Percentiles rank a stretch among this genome's conserved stretches.
These are phyloP conservation scores for Kodamaea sp. DNA, from an alignment of 1,139 yeast genomes.

Conservation along the genomic window DNA sequence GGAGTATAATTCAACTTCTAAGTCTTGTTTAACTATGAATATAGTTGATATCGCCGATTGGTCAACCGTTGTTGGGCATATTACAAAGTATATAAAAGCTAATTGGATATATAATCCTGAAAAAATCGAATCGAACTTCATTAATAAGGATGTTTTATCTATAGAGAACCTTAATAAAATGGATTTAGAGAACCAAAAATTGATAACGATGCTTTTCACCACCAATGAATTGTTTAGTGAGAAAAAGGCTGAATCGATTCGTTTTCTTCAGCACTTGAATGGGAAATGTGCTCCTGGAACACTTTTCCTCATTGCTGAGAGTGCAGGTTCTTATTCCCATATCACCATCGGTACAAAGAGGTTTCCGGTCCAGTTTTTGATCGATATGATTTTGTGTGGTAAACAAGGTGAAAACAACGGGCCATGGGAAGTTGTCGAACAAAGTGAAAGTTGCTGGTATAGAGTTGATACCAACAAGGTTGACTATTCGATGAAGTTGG, in stretches of 20 bases:
- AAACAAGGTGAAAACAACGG: slow-evolving; percentile 47
- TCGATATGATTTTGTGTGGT: slow-evolving; percentile 69
- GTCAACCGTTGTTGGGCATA: slow-evolving; percentile 47
- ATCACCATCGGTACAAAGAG: slow-evolving; percentile 69
- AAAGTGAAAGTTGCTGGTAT: slow-evolving; percentile 81
- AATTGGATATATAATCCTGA: slow-evolving; percentile 50
- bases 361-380: slow-evolving; percentile 78
- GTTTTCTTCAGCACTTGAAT: slow-evolving; percentile 52
- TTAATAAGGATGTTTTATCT: slow-evolving; percentile 46
- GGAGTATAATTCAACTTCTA: slow-evolving; percentile 33
- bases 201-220: slow-evolving; percentile 76
- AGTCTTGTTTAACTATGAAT: slow-evolving; percentile 40
- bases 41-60: slow-evolving; percentile 80
- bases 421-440: slow-evolving; percentile 61
- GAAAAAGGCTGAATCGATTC: slow-evolving; percentile 57
- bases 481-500: slow-evolving; percentile 67
- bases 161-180: slow-evolving; percentile 1
- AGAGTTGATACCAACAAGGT: slow-evolving; percentile 54
- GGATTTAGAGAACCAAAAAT: slow-evolving; percentile 21
- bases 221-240: slow-evolving; percentile 81
- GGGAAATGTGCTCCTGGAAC: slow-evolving; percentile 51
- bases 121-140: slow-evolving; percentile 44
- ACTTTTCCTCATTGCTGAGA: slow-evolving; percentile 66
- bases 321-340: slow-evolving; percentile 88
- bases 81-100: slow-evolving; percentile 39